Percentiles rank a stretch among this genome's conserved stretches.
These are phyloP conservation scores for Fraxinus platypoda DNA, from an alignment of 305 asterid genomes.

Conservation along the genomic window DNA sequence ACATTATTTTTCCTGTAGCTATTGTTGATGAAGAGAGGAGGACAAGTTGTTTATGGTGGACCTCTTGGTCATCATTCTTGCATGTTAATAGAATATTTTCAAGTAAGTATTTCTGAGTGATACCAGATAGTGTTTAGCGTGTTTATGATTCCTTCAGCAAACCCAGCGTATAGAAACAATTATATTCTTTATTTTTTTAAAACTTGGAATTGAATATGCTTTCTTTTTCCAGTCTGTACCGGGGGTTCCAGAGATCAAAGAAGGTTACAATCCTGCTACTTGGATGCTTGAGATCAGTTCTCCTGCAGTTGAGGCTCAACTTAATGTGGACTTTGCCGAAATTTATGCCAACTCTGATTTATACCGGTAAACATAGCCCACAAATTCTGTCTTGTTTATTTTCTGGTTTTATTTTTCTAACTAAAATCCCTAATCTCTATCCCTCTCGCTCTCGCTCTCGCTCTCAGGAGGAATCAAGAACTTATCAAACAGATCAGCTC, in stretches of 20 bases:
- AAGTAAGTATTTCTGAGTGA: conserved; percentile 40
- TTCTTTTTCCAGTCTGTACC: conserved; percentile 50
- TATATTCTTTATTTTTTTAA: neutral
- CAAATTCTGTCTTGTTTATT: neutral
- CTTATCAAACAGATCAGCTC: conserved; percentile 21
- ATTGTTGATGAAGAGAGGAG: conserved; percentile 91
- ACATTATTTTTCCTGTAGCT: conserved; percentile 35
- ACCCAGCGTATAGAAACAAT: neutral
- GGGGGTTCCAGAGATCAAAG: conserved; percentile 74
- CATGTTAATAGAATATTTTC: conserved; percentile 61
- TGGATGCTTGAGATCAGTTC: conserved; percentile 88
- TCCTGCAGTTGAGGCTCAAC: conserved; percentile 67
- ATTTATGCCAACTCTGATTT: conserved; percentile 65
- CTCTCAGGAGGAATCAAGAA: conserved; percentile 26
- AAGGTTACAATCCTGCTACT: conserved; percentile 84
- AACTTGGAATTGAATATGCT: conserved; percentile 7
- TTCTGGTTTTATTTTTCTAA: neutral
- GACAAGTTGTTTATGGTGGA: conserved; percentile 72
- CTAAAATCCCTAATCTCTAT: neutral
- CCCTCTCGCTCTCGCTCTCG: neutral
- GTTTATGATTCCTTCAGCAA: neutral
- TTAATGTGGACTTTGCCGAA: conserved; percentile 68
- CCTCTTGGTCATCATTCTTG: conserved; percentile 77
- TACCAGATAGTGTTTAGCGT: neutral
- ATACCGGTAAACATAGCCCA: conserved; percentile 50